These are phyloP conservation scores for Entoloma clypeatum DNA, from an alignment of 1,284 basidiomycete genomes.

Conservation along the genomic window DNA sequence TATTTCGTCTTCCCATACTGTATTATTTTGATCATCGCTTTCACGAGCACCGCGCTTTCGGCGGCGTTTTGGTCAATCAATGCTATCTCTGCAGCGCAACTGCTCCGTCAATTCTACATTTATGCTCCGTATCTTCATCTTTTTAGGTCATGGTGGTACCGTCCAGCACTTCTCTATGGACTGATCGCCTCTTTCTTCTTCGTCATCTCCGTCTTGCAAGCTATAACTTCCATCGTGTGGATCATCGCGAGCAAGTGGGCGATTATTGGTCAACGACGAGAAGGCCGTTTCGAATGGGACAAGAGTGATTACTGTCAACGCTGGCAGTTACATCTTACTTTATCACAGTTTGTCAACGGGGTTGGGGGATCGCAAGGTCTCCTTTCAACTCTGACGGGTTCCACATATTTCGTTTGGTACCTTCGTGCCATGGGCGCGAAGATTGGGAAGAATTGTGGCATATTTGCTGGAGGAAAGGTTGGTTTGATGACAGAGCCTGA, in stretches of 20 bases:
- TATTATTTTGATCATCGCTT: constrained; percentile 34
- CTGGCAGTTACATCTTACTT: constrained; percentile 40
- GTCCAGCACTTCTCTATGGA: constrained; percentile 34
- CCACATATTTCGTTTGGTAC: constrained; percentile 42
- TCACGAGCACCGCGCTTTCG: constrained; percentile 28
- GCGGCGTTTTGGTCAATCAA: constrained; percentile 42
- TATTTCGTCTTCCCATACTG: constrained; percentile 43
- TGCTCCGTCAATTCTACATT: constrained; percentile 32
- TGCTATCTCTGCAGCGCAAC: constrained; percentile 37
- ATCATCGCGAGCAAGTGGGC: constrained; percentile 39
- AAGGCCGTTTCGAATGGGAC: constrained; percentile 40
- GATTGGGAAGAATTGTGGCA: constrained; percentile 38
- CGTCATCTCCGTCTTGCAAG: constrained; percentile 33
- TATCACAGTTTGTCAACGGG: too few species aligned
- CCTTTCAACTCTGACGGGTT: constrained; percentile 36
- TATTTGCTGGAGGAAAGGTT: constrained; percentile 36
- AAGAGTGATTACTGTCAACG: constrained; percentile 43
- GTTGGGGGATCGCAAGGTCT: too few species aligned
- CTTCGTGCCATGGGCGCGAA: constrained; percentile 38
- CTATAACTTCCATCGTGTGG: constrained; percentile 35
- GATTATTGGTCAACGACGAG: constrained; percentile 34
- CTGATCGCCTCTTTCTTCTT: constrained; percentile 36
- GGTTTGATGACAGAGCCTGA: constrained; percentile 46
- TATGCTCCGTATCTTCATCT: constrained; percentile 27
- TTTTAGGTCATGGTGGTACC: constrained; percentile 34